Conservation (phyloP, 2,329 filamentous ascomycete genomes). For the Pseudogymnoascus sp. region DNA sequence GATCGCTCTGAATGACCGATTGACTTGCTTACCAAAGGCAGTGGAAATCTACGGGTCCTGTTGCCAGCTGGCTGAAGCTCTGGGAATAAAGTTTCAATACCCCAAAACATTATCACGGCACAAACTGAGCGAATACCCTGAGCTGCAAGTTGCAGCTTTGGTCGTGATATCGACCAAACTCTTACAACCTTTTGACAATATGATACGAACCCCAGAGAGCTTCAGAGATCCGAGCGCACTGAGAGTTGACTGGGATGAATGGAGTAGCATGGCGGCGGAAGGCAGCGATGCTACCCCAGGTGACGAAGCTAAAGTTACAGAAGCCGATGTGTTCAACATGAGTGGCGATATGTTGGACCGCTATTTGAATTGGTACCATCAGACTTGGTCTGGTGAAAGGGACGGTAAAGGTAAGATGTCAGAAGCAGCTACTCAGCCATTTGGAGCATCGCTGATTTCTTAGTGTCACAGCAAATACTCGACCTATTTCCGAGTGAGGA, state of each 20-base stretch:
- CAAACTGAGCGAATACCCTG: slow-evolving; percentile 46
- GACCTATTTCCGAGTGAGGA: slow-evolving; percentile 30
- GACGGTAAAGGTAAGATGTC: slow-evolving; percentile 31
- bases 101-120: slow-evolving; percentile 32
- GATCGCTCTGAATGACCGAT: background rate
- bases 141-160: slow-evolving; percentile 63
- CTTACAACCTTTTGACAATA: slow-evolving; percentile 63
- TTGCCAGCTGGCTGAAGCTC: slow-evolving; percentile 39
- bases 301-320: slow-evolving; percentile 47
- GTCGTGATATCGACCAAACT: slow-evolving; percentile 73
- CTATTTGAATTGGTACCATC: slow-evolving; percentile 74
- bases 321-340: slow-evolving; percentile 57
- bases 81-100: slow-evolving; percentile 49
- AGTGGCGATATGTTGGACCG: slow-evolving; percentile 56
- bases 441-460: slow-evolving; percentile 10
- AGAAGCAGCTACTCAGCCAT: background rate
- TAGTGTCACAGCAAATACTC: slow-evolving; percentile 29
- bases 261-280: slow-evolving; percentile 46
- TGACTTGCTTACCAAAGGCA: slow-evolving; percentile 31
- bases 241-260: slow-evolving; percentile 65
- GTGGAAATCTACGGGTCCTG: slow-evolving; percentile 57
- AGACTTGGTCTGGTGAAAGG: slow-evolving; percentile 49
- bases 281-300: slow-evolving; percentile 34
- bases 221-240: slow-evolving; percentile 49
- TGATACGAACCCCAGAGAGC: slow-evolving; percentile 42